These are phyloP conservation scores for Amorphotheca resinae DNA, from an alignment of 495 filamentous ascomycete species.

Conservation along the genomic window DNA sequence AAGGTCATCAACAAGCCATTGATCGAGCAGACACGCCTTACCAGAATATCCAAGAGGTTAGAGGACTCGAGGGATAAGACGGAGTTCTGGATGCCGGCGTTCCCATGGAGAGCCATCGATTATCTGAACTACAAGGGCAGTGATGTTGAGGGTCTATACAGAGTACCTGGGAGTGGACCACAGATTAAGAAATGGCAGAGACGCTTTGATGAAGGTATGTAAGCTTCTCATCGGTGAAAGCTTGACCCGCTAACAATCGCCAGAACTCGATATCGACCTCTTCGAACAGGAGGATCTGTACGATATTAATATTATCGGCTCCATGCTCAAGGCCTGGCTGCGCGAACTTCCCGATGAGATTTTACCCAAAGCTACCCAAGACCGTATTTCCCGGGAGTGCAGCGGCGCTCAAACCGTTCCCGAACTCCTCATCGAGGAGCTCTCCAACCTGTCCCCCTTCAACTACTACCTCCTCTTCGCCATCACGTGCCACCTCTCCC, in stretches of 20 bases:
- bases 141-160: constrained; percentile 81
- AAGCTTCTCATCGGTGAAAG: background rate
- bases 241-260: constrained; percentile 21
- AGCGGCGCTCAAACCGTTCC: constrained; percentile 64
- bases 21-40: constrained; percentile 72
- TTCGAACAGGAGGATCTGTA: constrained; percentile 74
- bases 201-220: constrained; percentile 64
- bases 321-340: constrained; percentile 86
- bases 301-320: constrained; percentile 87
- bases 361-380: constrained; percentile 68
- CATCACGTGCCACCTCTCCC: constrained; percentile 83
- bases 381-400: constrained; percentile 60
- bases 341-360: constrained; percentile 88
- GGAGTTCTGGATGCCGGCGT: constrained; percentile 92
- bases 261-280: constrained; percentile 73
- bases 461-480: constrained; percentile 95
- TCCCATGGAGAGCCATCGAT: constrained; percentile 86
- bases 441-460: constrained; percentile 79
- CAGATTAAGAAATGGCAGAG: constrained; percentile 81
- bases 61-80: constrained; percentile 83
- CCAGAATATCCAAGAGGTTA: constrained; percentile 72
- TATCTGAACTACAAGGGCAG: constrained; percentile 85
- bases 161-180: constrained; percentile 71
- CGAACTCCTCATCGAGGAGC: constrained; percentile 72
- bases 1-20: constrained; percentile 71